Evolutionary conservation across 2,329 filamentous ascomycete species (phyloP).

Genomic region (Nemania bipapillata): DNA sequence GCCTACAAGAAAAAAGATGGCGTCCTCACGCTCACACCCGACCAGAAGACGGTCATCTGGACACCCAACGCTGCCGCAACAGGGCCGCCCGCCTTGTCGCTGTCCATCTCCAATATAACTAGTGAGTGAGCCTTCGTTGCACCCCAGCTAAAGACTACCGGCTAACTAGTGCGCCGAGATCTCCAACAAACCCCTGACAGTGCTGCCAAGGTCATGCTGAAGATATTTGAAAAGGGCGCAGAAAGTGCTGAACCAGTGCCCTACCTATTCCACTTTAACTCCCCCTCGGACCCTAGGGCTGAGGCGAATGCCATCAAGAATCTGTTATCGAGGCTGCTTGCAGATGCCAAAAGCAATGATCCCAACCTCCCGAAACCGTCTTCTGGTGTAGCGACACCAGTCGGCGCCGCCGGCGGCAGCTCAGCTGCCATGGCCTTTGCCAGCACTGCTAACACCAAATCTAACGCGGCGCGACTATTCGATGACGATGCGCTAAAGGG

Average conservation of each 20-base stretch:
- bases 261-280: constrained; percentile 91
- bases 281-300: constrained; percentile 74
- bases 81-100: constrained; percentile 72
- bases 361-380: constrained; percentile 62
- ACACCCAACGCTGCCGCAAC: constrained; percentile 72
- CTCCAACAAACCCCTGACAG: constrained; percentile 92
- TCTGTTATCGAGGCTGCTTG: constrained; percentile 79
- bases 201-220: constrained; percentile 91
- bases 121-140: constrained; percentile 68
- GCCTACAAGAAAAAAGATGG: constrained; percentile 98
- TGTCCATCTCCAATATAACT: constrained; percentile 80
- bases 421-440: constrained; percentile 83
- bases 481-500: constrained; percentile 81
- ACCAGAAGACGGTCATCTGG: constrained; percentile 83
- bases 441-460: constrained; percentile 69
- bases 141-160: constrained; percentile 19
- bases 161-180: constrained; percentile 63
- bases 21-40: constrained; percentile 76
- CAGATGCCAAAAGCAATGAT: constrained; percentile 70
- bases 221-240: constrained; percentile 80
- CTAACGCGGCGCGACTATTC: constrained; percentile 73
- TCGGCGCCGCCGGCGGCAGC: constrained; percentile 54
- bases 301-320: constrained; percentile 90
- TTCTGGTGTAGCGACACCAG: constrained; percentile 51
- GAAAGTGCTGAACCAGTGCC: constrained; percentile 69